Percentiles rank a stretch among this genome's conserved stretches.
Evolutionary conservation across 495 filamentous ascomycete genomes (phyloP).

Genomic region (Penicillium fimorum): DNA sequence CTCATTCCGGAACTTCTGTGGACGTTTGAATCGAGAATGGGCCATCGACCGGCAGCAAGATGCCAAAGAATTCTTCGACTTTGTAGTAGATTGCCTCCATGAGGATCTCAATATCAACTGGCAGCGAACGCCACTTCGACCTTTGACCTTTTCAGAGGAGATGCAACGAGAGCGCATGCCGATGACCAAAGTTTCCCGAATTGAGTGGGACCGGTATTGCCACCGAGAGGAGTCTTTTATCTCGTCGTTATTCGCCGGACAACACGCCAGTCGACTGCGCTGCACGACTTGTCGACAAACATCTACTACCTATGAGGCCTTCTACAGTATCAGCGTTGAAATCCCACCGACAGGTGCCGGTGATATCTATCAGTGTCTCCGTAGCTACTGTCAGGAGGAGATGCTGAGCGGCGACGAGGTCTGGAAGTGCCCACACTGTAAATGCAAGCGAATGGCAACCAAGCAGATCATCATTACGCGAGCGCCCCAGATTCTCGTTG

Average conservation of each 20-base stretch:
- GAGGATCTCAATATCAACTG: slow-evolving; percentile 74
- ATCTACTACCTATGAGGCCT: slow-evolving; percentile 70
- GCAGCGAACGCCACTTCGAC: slow-evolving; percentile 55
- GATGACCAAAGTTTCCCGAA: slow-evolving; percentile 54
- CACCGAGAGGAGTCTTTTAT: slow-evolving; percentile 67
- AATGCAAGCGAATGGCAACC: slow-evolving; percentile 63
- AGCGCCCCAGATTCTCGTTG: slow-evolving; percentile 66
- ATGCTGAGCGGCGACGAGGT: slow-evolving; percentile 63
- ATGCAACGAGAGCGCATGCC: slow-evolving; percentile 61
- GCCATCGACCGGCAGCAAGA: slow-evolving; percentile 69
- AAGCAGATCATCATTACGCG: slow-evolving; percentile 74
- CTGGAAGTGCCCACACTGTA: slow-evolving; percentile 72
- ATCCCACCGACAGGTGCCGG: slow-evolving; percentile 54
- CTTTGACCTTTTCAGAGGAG: slow-evolving; percentile 62
- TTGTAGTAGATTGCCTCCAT: slow-evolving; percentile 66
- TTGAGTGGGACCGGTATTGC: slow-evolving; percentile 69
- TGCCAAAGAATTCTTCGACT: slow-evolving; percentile 74
- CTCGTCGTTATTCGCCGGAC: slow-evolving; percentile 68
- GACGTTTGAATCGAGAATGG: slow-evolving; percentile 58
- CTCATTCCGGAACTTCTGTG: slow-evolving; percentile 57
- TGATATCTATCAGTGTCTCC: slow-evolving; percentile 63
- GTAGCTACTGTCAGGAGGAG: slow-evolving; percentile 67
- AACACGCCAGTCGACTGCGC: slow-evolving; percentile 61
- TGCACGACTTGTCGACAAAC: slow-evolving; percentile 65
- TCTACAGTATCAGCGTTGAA: slow-evolving; percentile 66